Conservation (phyloP, 257 asterid species). For the Solanum dulcamara region DNA sequence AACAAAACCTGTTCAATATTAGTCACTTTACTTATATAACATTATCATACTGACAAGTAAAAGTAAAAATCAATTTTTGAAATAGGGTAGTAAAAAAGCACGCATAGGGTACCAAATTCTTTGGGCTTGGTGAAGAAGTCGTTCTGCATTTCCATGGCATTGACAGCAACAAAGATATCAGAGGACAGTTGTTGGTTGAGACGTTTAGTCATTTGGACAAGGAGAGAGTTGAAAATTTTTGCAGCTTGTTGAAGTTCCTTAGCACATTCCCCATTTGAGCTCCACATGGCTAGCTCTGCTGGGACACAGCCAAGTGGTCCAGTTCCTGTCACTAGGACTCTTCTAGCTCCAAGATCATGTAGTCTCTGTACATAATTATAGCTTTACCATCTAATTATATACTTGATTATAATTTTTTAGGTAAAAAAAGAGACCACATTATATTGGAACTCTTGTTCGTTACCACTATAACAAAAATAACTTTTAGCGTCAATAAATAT, state of each 20-base stretch:
- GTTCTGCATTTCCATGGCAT: constrained; percentile 42
- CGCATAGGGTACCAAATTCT: background rate
- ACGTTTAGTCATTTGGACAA: constrained; percentile 28
- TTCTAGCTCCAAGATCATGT: constrained; percentile 51
- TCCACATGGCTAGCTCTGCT: constrained; percentile 47
- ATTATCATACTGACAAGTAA: too few species aligned
- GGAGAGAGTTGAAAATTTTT: constrained; percentile 54
- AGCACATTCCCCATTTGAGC: constrained; percentile 59
- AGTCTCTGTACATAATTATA: constrained; percentile 29
- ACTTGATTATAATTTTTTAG: too few species aligned
- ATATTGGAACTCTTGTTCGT: too few species aligned
- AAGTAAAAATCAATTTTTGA: too few species aligned
- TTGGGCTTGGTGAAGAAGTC: constrained; percentile 61
- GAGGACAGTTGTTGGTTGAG: constrained; percentile 45
- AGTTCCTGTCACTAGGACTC: constrained; percentile 75
- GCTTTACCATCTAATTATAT: too few species aligned
- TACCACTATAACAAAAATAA: too few species aligned
- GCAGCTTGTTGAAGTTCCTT: constrained; percentile 56
- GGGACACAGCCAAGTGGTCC: constrained; percentile 96
- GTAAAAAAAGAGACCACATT: too few species aligned
- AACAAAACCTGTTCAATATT: constrained; percentile 32
- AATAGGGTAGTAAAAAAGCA: too few species aligned
- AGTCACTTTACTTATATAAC: too few species aligned
- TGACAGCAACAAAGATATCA: constrained; percentile 56
- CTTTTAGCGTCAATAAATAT: too few species aligned